Evolutionary conservation across 2,329 filamentous ascomycete genomes (phyloP).

Genomic region (Colletotrichum melonis): DNA sequence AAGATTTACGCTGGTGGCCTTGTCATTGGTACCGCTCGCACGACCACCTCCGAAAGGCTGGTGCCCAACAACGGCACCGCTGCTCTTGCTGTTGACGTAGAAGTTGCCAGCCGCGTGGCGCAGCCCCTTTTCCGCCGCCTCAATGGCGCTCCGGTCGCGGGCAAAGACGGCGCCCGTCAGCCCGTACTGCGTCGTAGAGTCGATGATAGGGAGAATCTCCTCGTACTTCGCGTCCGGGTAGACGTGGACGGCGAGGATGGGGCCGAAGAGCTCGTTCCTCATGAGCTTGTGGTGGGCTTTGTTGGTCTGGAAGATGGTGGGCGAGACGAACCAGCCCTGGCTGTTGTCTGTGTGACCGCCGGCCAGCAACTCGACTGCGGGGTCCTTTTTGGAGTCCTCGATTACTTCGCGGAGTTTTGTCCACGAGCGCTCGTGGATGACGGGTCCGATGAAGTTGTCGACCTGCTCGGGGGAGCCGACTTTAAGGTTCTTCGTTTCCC

Average conservation of each 20-base stretch:
- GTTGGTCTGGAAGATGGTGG: slow-evolving; percentile 82
- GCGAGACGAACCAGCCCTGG: slow-evolving; percentile 85
- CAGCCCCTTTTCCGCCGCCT: slow-evolving; percentile 76
- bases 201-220: slow-evolving; percentile 61
- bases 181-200: slow-evolving; percentile 80
- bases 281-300: slow-evolving; percentile 81
- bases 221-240: slow-evolving; percentile 72
- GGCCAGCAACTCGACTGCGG: slow-evolving; percentile 76
- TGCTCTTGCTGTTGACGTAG: slow-evolving; percentile 88
- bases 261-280: slow-evolving; percentile 84
- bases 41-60: slow-evolving; percentile 78
- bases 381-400: slow-evolving; percentile 81
- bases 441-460: slow-evolving; percentile 85
- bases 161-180: slow-evolving; percentile 84
- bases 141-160: slow-evolving; percentile 72
- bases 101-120: slow-evolving; percentile 84
- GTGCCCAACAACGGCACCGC: slow-evolving; percentile 78
- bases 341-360: slow-evolving; percentile 83
- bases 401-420: slow-evolving; percentile 83
- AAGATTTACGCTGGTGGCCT: slow-evolving; percentile 74
- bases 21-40: slow-evolving; percentile 79
- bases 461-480: slow-evolving; percentile 77
- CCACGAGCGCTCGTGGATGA: slow-evolving; percentile 86
- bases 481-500: slow-evolving; percentile 77
- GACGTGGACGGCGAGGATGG: slow-evolving; percentile 78